Percentiles rank a stretch among this genome's conserved stretches.
These are phyloP conservation scores for Annulohypoxylon maeteangense DNA, from an alignment of 495 filamentous ascomycete genomes.

Conservation along the genomic window DNA sequence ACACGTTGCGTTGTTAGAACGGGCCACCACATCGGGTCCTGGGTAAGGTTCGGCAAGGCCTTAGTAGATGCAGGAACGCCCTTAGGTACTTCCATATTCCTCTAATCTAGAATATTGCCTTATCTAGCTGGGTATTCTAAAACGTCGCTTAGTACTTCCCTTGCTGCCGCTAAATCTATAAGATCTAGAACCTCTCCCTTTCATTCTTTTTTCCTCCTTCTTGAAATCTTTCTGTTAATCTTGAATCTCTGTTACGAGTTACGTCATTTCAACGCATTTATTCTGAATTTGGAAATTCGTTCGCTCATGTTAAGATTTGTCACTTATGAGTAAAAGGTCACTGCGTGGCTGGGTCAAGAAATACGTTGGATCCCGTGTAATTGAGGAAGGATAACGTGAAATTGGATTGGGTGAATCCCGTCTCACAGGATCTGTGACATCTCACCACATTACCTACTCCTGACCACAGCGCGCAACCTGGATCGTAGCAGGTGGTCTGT, in stretches of 20 bases:
- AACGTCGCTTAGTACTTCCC: conserved; percentile 11
- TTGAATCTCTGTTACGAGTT: neutral
- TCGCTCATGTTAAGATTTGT: conserved; percentile 3
- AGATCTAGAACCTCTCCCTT: neutral
- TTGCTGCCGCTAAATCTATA: neutral
- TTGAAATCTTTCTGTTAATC: neutral
- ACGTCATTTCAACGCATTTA: conserved; percentile 19
- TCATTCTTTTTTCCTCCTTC: neutral
- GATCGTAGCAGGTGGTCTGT: neutral
- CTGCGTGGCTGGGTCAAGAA: conserved; percentile 8
- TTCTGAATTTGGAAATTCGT: neutral
- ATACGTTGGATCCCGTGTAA: conserved; percentile 14
- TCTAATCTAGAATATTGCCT: conserved; percentile 38
- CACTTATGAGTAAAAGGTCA: conserved; percentile 15
- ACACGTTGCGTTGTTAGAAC: conserved; percentile 4
- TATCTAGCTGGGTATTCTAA: conserved; percentile 32
- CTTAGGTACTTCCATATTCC: neutral
- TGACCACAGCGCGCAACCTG: conserved; percentile 7
- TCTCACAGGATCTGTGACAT: conserved; percentile 28
- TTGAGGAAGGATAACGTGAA: conserved; percentile 11
- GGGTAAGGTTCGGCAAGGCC: conserved; percentile 4
- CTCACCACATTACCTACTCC: conserved; percentile 17
- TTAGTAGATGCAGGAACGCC: conserved; percentile 33
- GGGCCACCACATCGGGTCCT: conserved; percentile 9
- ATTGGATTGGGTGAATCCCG: conserved; percentile 9